Evolutionary conservation across 371 early-diverging fungal genomes (phyloP).

Genomic region (Mortierella sp.): DNA sequence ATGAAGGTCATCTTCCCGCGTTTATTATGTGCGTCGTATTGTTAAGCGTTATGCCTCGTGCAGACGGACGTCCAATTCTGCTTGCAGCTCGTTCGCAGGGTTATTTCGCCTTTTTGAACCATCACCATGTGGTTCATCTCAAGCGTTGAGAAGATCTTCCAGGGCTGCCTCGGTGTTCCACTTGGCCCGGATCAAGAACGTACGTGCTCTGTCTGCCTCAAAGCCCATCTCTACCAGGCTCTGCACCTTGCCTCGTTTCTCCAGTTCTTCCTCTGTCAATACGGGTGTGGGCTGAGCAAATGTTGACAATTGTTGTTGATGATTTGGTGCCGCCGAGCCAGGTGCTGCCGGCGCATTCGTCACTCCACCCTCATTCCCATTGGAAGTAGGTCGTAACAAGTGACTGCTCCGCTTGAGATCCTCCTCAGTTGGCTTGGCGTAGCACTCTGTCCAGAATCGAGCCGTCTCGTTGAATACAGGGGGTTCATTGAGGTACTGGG

Average conservation of each 20-base stretch:
- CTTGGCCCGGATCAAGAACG: conserved; percentile 40
- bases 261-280: conserved; percentile 32
- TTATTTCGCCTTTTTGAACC: too few species aligned
- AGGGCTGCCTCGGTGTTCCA: conserved; percentile 43
- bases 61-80: too few species aligned
- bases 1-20: too few species aligned
- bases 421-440: conserved; percentile 43
- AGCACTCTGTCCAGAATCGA: conserved; percentile 55
- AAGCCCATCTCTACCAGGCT: conserved; percentile 55
- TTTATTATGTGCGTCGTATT: too few species aligned
- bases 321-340: conserved; percentile 1
- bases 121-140: too few species aligned
- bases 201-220: conserved; percentile 27
- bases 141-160: conserved; percentile 31
- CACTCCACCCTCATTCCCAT: too few species aligned
- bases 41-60: too few species aligned
- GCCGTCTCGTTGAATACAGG: conserved; percentile 51
- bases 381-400: neutral
- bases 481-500: conserved; percentile 49
- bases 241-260: conserved; percentile 44
- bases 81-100: too few species aligned
- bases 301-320: conserved; percentile 14
- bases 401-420: conserved; percentile 10
- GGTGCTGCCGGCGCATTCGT: too few species aligned
- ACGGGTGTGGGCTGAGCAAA: conserved; percentile 19